Evolutionary conservation across 176 grass and related monocot genomes (phyloP), one percentile per base, ranked within the genome.

Genomic region (Puya raimondii): DNA sequence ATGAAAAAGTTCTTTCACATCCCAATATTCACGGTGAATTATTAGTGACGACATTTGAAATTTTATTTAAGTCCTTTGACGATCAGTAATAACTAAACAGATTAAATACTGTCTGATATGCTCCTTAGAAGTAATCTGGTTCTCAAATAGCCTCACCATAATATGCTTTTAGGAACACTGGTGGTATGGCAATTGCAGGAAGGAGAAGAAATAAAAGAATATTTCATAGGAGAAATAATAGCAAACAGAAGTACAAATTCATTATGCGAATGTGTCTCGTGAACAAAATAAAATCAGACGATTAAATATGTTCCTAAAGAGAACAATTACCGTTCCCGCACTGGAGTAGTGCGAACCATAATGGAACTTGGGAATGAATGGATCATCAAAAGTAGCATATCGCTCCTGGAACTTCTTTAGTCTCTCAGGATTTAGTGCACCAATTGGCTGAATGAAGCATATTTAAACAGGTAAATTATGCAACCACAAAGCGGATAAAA

Each of bases 381-480:
- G 94, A 90, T 99, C 94, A 50, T 82, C 88, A 72, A 64, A 70
- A 50, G 76, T 99, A 47, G 84, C 88, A 76, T 99, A 99, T 52
- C 94, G 85, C 79, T 99, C 94, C 84, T 93, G 94, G 65, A 99
- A 99, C 77, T 97, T 97, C 70, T 77, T 82, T 84, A 97, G 50
- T 71, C 94, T 91, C 53, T 90, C 86, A 50, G 78, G 84, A 67
- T 93, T 92, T 70, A 97, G 47, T 86, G 89, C 94, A 80, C 94
- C 94, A 75, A 97, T 49, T 27, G 94, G 94, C 94, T 97, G 94
- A 79, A 86, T 72, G 54, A 87, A 83, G 53, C 33, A 23, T 69
- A 20, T 63, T 18, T 48, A 29, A 22, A 73, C 7, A 64, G 1
- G 33, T 64, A 63, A 49, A 49, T 2, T 13, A 2, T 18, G 23